Conservation (phyloP, 441 rosid species). For the Viola pubescens region DNA sequence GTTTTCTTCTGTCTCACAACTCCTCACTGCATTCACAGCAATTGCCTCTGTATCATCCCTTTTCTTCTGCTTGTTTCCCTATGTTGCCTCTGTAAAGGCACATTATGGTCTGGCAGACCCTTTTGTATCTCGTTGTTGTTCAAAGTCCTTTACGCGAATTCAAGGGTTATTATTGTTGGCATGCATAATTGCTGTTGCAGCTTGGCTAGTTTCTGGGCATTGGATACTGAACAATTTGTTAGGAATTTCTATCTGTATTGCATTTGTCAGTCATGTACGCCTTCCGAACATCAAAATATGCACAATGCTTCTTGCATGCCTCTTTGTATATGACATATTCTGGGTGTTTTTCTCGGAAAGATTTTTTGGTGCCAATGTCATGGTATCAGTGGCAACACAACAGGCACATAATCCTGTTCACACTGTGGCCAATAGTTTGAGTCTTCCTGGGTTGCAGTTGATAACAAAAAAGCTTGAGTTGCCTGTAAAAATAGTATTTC, state of each 20-base stretch:
- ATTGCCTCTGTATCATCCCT: constrained; percentile 82
- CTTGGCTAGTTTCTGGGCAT: constrained; percentile 91
- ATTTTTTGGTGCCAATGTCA: constrained; percentile 93
- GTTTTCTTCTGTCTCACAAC: constrained; percentile 84
- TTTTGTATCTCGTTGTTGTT: constrained; percentile 74
- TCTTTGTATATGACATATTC: constrained; percentile 90
- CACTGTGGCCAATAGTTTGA: constrained; percentile 86
- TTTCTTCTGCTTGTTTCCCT: constrained; percentile 71
- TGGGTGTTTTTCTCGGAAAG: constrained; percentile 99
- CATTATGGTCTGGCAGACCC: constrained; percentile 75
- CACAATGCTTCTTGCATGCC: constrained; percentile 74
- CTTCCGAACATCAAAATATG: constrained; percentile 92
- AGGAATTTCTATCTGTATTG: constrained; percentile 85
- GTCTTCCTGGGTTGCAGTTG: constrained; percentile 86
- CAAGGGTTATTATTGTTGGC: constrained; percentile 54
- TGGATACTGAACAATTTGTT: constrained; percentile 88
- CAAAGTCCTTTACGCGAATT: constrained; percentile 62
- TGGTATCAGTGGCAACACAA: constrained; percentile 95
- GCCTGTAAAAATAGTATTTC: constrained; percentile 87
- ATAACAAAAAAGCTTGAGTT: constrained; percentile 94
- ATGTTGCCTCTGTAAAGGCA: constrained; percentile 47
- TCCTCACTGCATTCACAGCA: constrained; percentile 89
- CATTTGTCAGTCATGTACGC: constrained; percentile 92
- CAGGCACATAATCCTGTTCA: constrained; percentile 94
- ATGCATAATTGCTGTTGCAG: constrained; percentile 52